Evolutionary conservation across 2,329 filamentous ascomycete genomes (phyloP), one percentile per base, ranked within the genome.

Genomic region (Curvularia eragrostidis): DNA sequence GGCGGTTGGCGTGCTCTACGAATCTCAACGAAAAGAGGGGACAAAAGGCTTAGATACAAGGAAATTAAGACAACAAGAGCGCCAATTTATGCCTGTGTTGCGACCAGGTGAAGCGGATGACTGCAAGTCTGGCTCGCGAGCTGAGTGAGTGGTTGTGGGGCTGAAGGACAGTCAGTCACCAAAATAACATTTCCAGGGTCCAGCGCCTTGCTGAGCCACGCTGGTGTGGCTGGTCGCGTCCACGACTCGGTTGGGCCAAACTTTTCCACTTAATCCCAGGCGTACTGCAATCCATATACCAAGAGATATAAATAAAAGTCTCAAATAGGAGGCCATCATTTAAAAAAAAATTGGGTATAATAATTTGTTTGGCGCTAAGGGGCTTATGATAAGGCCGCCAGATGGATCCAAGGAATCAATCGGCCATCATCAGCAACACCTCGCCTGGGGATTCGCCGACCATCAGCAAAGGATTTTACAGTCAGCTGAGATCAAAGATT

Each of bases 101-200:
- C 43, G 48, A 46, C 58, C 62, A 62, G 64, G 56, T 57, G 56
- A 32, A 55, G 34, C 5, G 42, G 30, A 56, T 50, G 53, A 54
- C 43, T 55, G 54, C 56, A 28, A 54, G 32, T 51, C 30, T 53
- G 53, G 54, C 46, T 58, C 58, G 30, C 55, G 51, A 58, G 58
- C 62, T 62, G 62, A 62, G 60, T 66, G 62, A 65, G 57, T 66
- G 54, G 54, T 56, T 48, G 61, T 54, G 65, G 63, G 60, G 54
- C 60, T 50, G 30, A 28, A 52, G 43, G 38, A 41, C 51, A 54
- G 51, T 58, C 32, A 34, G 32, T 12, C 55, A 58, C 55, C 55
- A 38, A 55, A 58, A 55, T 49, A 55, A 54, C 47, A 58, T 47
- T 58, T 50, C 36, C 44, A 58, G 56, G 56, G 56, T 58, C 56